phyloP scores from a whole-genome alignment of 2,329 filamentous ascomycete species.

The Lomentospora prolificans region DNA sequence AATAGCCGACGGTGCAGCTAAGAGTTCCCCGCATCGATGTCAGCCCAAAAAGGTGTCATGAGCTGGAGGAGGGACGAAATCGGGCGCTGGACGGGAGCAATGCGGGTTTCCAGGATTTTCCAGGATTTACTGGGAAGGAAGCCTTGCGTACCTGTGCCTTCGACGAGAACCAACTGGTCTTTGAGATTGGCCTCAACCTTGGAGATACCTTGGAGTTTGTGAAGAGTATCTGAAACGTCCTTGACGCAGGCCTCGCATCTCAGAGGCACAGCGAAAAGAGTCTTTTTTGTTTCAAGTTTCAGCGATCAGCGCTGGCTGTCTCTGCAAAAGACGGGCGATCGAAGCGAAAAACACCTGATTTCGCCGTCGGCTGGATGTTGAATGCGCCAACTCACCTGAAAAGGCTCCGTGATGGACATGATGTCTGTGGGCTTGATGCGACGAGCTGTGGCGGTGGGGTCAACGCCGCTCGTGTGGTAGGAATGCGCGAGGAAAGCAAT shows the following conservation, averaged over 20 bases:
- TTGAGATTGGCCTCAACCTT: conserved; percentile 75
- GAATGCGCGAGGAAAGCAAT: background rate
- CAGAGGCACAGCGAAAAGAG: conserved; percentile 89
- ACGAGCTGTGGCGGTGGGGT: background rate
- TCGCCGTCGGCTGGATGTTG: too few species aligned
- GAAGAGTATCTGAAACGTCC: conserved; percentile 69
- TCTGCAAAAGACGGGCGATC: background rate
- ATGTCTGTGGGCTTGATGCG: conserved; percentile 8
- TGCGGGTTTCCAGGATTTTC: conserved; percentile 5
- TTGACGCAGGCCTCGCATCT: conserved; percentile 85
- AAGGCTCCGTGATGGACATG: conserved; percentile 17
- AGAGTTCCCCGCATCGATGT: background rate
- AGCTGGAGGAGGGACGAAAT: too few species aligned
- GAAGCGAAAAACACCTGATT: background rate
- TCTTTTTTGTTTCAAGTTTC: conserved; percentile 41
- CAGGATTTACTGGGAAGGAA: background rate
- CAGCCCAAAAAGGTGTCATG: background rate
- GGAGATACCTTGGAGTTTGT: conserved; percentile 67
- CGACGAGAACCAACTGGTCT: conserved; percentile 73
- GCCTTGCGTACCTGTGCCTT: conserved; percentile 59
- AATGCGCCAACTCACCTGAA: conserved; percentile 16
- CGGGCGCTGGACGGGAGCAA: background rate
- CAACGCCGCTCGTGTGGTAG: background rate
- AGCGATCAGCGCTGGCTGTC: background rate
- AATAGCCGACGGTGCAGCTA: conserved; percentile 78